These are phyloP conservation scores for Phragmites australis DNA, from an alignment of 176 grass and related monocot genomes.

Conservation along the genomic window DNA sequence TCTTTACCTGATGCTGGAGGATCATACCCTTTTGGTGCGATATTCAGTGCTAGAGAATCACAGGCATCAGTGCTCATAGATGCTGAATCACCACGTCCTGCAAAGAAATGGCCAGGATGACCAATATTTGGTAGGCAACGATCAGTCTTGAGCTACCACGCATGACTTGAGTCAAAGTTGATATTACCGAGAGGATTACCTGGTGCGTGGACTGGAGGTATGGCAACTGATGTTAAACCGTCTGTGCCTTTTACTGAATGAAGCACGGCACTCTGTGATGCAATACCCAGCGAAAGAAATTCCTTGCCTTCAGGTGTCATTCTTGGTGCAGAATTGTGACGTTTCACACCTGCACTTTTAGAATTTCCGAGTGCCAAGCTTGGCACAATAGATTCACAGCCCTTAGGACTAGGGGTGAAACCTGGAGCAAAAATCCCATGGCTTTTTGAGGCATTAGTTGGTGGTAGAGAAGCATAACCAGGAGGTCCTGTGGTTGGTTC, in stretches of 20 bases:
- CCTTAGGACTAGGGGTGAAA: neutral
- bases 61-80: neutral
- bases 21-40: conserved; percentile 17
- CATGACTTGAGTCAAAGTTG: neutral
- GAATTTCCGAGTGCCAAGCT: conserved; percentile 37
- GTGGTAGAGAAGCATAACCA: conserved; percentile 22
- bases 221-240: neutral
- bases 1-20: conserved; percentile 13
- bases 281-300: conserved; percentile 35
- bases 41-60: conserved; percentile 20
- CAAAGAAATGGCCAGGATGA: neutral
- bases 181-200: conserved; percentile 2
- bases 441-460: conserved; percentile 7
- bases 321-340: conserved; percentile 6
- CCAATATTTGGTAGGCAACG: neutral
- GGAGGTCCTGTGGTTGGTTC: neutral
- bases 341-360: neutral
- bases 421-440: neutral
- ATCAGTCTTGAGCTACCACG: neutral
- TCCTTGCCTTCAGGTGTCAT: conserved; percentile 16
- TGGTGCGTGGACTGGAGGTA: neutral
- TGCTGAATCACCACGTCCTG: conserved; percentile 29
- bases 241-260: neutral
- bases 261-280: conserved; percentile 11
- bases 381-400: conserved; percentile 35